These are phyloP conservation scores for Aspergillus neotritici DNA, from an alignment of 2,329 filamentous ascomycete genomes.

Conservation along the genomic window DNA sequence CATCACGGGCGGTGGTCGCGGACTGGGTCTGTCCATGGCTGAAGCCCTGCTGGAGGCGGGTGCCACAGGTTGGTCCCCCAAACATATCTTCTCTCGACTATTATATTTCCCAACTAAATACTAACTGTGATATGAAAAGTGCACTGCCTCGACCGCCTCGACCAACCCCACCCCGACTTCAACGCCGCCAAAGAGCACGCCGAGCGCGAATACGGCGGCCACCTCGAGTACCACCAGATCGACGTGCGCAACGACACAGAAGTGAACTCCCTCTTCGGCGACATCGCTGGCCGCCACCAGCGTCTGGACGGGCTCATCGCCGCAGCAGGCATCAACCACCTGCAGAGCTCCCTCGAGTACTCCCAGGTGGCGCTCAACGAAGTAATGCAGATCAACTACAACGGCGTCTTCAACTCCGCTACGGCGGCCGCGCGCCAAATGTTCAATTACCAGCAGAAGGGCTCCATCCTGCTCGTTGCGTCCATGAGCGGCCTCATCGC, in stretches of 20 bases:
- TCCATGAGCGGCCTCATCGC: conserved; percentile 49
- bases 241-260: conserved; percentile 41
- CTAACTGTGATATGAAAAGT: conserved; percentile 25
- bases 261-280: conserved; percentile 31
- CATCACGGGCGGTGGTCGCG: conserved; percentile 41
- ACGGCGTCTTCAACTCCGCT: conserved; percentile 46
- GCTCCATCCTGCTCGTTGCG: conserved; percentile 47
- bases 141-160: conserved; percentile 44
- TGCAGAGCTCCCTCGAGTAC: conserved; percentile 38
- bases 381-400: conserved; percentile 47
- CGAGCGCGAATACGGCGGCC: conserved; percentile 33
- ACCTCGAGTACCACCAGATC: conserved; percentile 43
- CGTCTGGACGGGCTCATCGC: conserved; percentile 40
- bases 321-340: conserved; percentile 40
- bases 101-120: not conserved
- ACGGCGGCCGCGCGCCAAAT: conserved; percentile 46
- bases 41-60: conserved; percentile 46
- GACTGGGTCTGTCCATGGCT: conserved; percentile 42
- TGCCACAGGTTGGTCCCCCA: conserved; percentile 34
- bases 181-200: conserved; percentile 33
- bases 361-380: conserved; percentile 37
- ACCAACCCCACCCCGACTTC: conserved; percentile 43
- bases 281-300: conserved; percentile 30
- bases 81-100: not conserved
- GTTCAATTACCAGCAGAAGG: conserved; percentile 45